Base-by-base conservation (phyloP, 768 basidiomycete species). In the Tricholoma terreum region DNA sequence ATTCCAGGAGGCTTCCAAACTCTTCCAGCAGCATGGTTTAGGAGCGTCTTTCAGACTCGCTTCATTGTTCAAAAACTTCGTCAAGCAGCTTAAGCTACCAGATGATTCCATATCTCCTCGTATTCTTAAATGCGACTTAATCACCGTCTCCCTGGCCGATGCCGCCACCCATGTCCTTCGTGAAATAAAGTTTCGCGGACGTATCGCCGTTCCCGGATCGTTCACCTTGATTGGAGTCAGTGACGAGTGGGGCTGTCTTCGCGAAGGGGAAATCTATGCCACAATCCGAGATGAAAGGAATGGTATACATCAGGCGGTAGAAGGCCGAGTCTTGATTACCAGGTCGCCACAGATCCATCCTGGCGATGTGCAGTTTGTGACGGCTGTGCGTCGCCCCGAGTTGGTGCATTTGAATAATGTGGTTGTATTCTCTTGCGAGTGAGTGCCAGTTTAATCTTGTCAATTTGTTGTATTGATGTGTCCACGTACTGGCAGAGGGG, bases 321-420 rank as follows among this genome's bases (percentile, higher is more conserved):
- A 66, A 7, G 81, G 80, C 1, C 30, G 52, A 2, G 68, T 81
- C 1, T 68, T 77, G n/a, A 74, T 82, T 52, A 80, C 80, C 15
- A 69, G 81, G 3, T 78, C 77, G n/a, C 82, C 82, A 11, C 75
- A 80, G 49, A 80, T 82, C 52, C 82, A 83, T 54, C 81, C 81
- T 5, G 81, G 81, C 0, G 78, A 80, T 54, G 61, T 77, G 15
- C 75, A 76, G 54, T 61, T 69, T 3, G 80, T 78, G 15, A 69
- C 55, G 9, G 81, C 77, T 2, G 80, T 82, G 45, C 67, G 76
- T 40, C 67, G 59, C 34, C 67, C 65, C n/a, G 69, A 79, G 49
- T 56, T 80, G 50, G 62, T 58, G 33, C 75, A 77, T 56, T 64
- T 80, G 30, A 71, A 58, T 6, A 82, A 80, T 35, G 79, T 77